Percentiles rank a stretch among this genome's conserved stretches.
phyloP scores from a whole-genome alignment of 805 yeast species.

The Kregervanrija fluxuum region DNA sequence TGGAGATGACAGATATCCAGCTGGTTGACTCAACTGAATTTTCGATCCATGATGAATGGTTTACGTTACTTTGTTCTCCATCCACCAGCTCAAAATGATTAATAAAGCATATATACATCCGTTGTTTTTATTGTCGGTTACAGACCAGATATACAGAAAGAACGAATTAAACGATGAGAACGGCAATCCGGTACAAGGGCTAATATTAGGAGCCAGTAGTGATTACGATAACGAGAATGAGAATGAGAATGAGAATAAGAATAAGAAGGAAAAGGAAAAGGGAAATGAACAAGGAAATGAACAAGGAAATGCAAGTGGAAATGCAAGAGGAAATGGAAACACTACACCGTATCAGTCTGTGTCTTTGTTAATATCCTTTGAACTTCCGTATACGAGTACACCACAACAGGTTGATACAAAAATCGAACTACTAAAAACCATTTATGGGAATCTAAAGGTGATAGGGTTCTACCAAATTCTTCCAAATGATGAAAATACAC shows the following conservation, averaged over 20 bases:
- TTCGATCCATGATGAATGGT: neutral
- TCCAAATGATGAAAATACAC: too few species aligned
- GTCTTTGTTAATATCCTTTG: constrained; percentile 8
- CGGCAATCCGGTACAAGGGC: neutral
- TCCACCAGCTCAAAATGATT: neutral
- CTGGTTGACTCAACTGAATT: neutral
- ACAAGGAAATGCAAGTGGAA: neutral
- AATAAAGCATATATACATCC: constrained; percentile 6
- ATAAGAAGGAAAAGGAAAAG: neutral
- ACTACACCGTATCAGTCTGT: neutral
- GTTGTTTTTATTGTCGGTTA: constrained; percentile 6
- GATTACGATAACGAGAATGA: neutral
- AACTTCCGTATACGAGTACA: neutral
- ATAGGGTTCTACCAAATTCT: constrained; percentile 17
- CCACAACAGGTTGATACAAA: constrained; percentile 1
- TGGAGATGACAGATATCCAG: constrained; percentile 1
- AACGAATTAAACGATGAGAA: neutral
- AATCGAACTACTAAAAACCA: constrained; percentile 15
- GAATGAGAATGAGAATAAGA: neutral
- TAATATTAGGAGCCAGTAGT: constrained; percentile 7
- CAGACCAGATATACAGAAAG: constrained; percentile 8
- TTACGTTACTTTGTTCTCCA: neutral
- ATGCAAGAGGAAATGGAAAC: too few species aligned
- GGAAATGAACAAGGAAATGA: neutral
- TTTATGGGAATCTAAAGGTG: constrained; percentile 18